phyloP scores from a whole-genome alignment of 768 basidiomycete species.

The Lentinula aciculospora region DNA sequence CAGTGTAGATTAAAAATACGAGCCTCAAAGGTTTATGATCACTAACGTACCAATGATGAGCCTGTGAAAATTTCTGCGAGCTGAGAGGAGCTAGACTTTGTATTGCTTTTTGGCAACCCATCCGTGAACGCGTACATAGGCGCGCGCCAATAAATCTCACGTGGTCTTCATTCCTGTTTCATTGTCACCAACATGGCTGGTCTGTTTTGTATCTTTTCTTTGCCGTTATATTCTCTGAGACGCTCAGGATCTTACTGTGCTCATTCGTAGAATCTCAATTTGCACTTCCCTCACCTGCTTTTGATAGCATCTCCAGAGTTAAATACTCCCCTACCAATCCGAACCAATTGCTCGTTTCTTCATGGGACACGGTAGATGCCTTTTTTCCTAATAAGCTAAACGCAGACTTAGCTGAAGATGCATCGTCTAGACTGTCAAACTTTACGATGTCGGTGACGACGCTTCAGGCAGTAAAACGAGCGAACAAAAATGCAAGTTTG shows the following conservation, averaged over 20 bases:
- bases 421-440: conserved; percentile 27
- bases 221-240: background rate
- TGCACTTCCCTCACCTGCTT: conserved; percentile 60
- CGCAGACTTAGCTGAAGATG: background rate
- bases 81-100: too few relatives aligned
- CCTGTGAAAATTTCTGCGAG: too few relatives aligned
- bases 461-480: conserved; percentile 44
- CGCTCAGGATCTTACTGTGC: background rate
- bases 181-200: background rate
- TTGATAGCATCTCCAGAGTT: conserved; percentile 80
- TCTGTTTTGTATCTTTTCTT: background rate
- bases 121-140: too few relatives aligned
- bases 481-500: conserved; percentile 74
- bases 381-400: too few relatives aligned
- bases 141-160: too few relatives aligned
- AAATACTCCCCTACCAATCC: conserved; percentile 79
- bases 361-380: conserved; percentile 86
- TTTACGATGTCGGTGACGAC: conserved; percentile 55
- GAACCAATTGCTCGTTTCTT: conserved; percentile 73
- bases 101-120: too few relatives aligned
- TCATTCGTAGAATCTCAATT: conserved; percentile 12
- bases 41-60: too few relatives aligned
- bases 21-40: too few relatives aligned
- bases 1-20: too few relatives aligned
- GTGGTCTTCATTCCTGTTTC: background rate